These are phyloP conservation scores for Sporothrix schenckii DNA, from an alignment of 2,329 filamentous ascomycete species.

Conservation along the genomic window DNA sequence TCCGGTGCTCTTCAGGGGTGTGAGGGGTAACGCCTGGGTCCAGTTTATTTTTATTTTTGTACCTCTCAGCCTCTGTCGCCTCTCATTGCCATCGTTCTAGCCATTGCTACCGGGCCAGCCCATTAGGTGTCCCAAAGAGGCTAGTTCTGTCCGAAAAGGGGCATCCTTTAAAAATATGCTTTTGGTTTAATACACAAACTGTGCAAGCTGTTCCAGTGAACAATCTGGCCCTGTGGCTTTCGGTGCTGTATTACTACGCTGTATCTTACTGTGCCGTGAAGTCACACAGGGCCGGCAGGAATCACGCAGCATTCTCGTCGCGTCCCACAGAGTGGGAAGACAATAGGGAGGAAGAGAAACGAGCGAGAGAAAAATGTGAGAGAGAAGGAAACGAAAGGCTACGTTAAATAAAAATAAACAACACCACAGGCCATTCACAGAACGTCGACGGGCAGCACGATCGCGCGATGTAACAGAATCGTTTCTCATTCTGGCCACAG, in stretches of 20 bases:
- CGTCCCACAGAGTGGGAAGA: not conserved
- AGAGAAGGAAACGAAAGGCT: not conserved
- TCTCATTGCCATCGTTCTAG: conserved; percentile 15
- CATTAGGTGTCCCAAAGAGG: not conserved
- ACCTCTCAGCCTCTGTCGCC: not conserved
- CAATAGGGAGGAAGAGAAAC: not conserved
- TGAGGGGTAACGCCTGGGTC: conserved; percentile 27
- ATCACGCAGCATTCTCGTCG: conserved; percentile 7
- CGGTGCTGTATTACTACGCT: not conserved
- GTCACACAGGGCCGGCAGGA: conserved; percentile 11
- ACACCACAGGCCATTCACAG: not conserved
- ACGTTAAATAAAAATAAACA: not conserved
- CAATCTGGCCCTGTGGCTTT: not conserved
- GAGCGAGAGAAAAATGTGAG: too few relatives aligned
- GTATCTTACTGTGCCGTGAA: not conserved
- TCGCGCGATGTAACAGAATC: conserved; percentile 28
- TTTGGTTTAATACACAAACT: too few relatives aligned
- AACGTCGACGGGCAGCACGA: conserved; percentile 17
- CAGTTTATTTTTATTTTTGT: conserved; percentile 29
- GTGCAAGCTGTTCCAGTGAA: not conserved
- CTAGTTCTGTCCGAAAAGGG: not conserved
- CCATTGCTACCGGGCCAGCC: conserved; percentile 28
- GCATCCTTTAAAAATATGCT: not conserved
- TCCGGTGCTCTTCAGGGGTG: conserved; percentile 31
- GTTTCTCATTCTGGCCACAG: conserved; percentile 11